Base-by-base conservation (phyloP, 352 stramenopile genomes). In the Phytopythium litorale region DNA sequence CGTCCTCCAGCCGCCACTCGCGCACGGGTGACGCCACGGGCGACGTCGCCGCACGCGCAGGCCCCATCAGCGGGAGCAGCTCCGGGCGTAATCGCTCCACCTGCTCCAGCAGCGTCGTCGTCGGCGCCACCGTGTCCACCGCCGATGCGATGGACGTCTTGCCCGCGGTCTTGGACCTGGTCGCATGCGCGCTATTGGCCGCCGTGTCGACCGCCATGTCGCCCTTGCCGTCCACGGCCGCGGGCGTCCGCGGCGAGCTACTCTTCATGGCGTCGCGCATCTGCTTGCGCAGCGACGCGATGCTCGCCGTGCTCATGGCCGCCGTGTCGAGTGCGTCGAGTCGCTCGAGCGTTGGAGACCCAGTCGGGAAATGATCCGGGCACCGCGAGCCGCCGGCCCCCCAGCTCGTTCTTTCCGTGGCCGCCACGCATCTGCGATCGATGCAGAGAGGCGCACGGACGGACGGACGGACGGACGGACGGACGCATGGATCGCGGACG, bases 31-130 rank as follows among this genome's bases (percentile, higher is more conserved):
- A 46, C n/a, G 50, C 50, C n/a, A 50, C 48, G 32, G 56, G 30
- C 21, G 32, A 40, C 33, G 37, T 49, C 35, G 56, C 43, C 28
- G 12, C 15, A 7, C n/a, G 12, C 28, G 52, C 30, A 1, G 43
- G 38, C 0, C 56, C 63, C 56, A 89, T 66, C 40, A 91, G 67
- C 18, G 82, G 79, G 46, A 88, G 66, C 33, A 91, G 71, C 67
- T 91, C 82, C 0, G 79, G 79, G 12, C 75, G 79, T 40, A 76
- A 66, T 23, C 58, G 53, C 50, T 71, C 65, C 0, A 89, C 72
- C 23, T 91, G 81, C 42, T 75, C 65, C 3, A 63, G 60, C 8
- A 91, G 67, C 62, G 79, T 60, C 30, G 37, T 48, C 15, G 63
- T 43, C 46, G 55, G 28, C 48, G 32, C 19, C 15, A n/a, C 25